Base-by-base conservation (phyloP, 2,329 filamentous ascomycete species). In the Aspergillus unguis region DNA sequence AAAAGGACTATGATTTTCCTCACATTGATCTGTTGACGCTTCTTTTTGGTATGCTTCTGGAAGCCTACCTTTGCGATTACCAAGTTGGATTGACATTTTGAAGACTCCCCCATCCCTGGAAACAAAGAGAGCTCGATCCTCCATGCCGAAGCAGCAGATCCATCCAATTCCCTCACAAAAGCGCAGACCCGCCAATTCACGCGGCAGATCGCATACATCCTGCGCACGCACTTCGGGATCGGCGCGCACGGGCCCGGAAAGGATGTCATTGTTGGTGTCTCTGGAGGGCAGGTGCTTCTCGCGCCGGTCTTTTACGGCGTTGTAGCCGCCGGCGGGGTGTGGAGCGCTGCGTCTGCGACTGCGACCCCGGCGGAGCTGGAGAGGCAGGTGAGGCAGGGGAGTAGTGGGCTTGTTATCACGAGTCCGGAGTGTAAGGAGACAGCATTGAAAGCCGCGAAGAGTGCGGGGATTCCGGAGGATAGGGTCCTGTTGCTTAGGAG, bases 221-320 rank as follows among this genome's bases (percentile, higher is more conserved):
- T 57, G 26, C 52, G 55, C 31, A 37, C 49, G n/a, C 41, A 55
- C 11, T 55, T 57, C 23, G 55, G 49, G 28, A 38, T 57, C n/a
- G 55, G 55, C 6, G 33, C 32, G 33, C 48, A 48, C 11, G 55
- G 49, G 7, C 31, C 55, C 3, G 55, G 52, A 3, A 55, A 52
- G 29, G 55, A 57, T 44, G 52, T 55, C 27, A 43, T 55, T 26
- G 35, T 57, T n/a, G 52, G 55, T 9, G 48, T 52, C 9, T 57
- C 55, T 9, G 33, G 48, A 5, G 55, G 55, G 9, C 55, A 57
- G 45, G 33, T 53, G 10, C 40, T 57, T 8, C 46, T 57, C 4
- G 49, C 55, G 7, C 27, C 50, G n/a, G 52, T 55, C 45, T 57
- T 57, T 33, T 57, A 55, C 40, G 55, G 55, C 6, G 52, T 57